Conservation (phyloP, 176 grass and related monocot species). For the Musa itinerans region DNA sequence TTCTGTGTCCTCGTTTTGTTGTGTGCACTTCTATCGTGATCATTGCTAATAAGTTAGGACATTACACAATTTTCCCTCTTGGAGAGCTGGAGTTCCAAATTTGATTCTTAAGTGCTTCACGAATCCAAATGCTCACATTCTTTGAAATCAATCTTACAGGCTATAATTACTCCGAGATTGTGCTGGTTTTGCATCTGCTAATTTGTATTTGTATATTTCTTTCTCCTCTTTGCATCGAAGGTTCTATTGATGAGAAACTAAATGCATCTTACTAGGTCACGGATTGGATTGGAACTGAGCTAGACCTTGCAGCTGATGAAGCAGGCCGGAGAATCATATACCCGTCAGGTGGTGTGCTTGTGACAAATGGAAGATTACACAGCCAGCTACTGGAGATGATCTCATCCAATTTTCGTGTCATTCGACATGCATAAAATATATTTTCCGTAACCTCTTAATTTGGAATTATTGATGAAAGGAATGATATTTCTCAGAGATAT, state of each 20-base stretch:
- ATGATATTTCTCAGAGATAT: background rate
- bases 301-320: constrained; percentile 72
- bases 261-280: constrained; percentile 39
- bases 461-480: background rate
- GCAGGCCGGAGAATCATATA: constrained; percentile 59
- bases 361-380: constrained; percentile 62
- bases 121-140: background rate
- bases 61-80: background rate
- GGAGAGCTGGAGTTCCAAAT: background rate
- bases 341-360: constrained; percentile 64
- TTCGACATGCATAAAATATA: constrained; percentile 1
- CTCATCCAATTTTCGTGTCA: constrained; percentile 30
- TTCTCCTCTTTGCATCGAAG: too few species aligned
- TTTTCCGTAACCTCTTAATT: background rate
- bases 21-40: constrained; percentile 1
- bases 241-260: background rate
- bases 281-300: constrained; percentile 65
- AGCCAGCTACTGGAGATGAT: constrained; percentile 60
- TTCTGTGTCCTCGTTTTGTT: background rate
- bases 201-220: background rate
- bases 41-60: background rate
- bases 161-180: background rate
- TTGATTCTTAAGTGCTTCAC: background rate
- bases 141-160: background rate
- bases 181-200: background rate